These are phyloP conservation scores for Apophysomyces sp. DNA, from an alignment of 371 early-diverging fungal species.

Conservation along the genomic window DNA sequence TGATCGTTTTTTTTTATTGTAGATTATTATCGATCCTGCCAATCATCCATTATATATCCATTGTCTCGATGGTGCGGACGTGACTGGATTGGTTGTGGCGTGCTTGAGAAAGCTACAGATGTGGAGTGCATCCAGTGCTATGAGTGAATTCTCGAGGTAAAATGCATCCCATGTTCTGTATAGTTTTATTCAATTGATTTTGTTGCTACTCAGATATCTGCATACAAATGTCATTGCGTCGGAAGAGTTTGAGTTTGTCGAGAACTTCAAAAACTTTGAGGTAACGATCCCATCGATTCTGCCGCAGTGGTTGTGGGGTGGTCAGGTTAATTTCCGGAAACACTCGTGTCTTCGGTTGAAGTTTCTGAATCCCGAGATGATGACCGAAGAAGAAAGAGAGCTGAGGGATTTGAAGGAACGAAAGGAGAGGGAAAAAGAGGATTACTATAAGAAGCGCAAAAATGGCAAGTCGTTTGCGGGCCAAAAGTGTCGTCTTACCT, in stretches of 20 bases:
- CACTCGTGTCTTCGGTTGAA: constrained; percentile 63
- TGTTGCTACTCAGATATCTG: constrained; percentile 47
- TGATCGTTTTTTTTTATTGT: background rate
- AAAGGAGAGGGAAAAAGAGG: constrained; percentile 42
- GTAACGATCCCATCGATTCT: constrained; percentile 66
- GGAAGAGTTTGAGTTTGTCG: constrained; percentile 91
- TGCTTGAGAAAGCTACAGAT: constrained; percentile 89
- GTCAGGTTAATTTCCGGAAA: constrained; percentile 55
- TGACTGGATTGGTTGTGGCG: constrained; percentile 83
- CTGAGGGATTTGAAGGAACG: constrained; percentile 37
- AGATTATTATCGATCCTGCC: constrained; percentile 76
- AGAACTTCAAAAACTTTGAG: constrained; percentile 73
- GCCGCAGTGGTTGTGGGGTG: constrained; percentile 85
- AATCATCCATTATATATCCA: constrained; percentile 86
- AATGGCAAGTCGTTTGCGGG: constrained; percentile 26
- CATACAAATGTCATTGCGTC: constrained; percentile 78
- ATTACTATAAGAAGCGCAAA: constrained; percentile 40
- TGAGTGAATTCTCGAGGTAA: constrained; percentile 73
- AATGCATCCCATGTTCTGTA: too few relatives aligned
- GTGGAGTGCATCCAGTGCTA: constrained; percentile 76
- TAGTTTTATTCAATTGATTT: constrained; percentile 8
- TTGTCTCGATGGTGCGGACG: constrained; percentile 89
- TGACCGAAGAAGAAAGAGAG: constrained; percentile 51
- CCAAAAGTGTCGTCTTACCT: background rate
- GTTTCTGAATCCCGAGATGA: constrained; percentile 51